Percentiles rank a stretch among this genome's conserved stretches.
Conservation (phyloP, 2,329 filamentous ascomycete genomes). For the Cercospora sp. region DNA sequence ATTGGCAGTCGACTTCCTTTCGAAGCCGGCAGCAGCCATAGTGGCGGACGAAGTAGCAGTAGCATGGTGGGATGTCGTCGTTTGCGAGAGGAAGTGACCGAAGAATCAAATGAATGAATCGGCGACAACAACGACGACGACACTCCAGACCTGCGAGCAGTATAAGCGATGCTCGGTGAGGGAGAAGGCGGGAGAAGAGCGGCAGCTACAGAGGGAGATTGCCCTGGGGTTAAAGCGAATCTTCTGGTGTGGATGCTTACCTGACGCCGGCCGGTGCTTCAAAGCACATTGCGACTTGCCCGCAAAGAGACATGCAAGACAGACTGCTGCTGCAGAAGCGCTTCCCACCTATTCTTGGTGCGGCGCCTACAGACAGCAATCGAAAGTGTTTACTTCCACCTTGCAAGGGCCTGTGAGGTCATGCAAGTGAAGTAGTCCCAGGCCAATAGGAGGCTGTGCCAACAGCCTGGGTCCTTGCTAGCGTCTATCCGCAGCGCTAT, state of each 20-base stretch:
- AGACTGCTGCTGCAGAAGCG: constrained; percentile 28
- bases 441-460: constrained; percentile 25
- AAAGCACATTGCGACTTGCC: constrained; percentile 27
- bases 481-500: background rate
- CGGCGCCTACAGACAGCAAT: constrained; percentile 32
- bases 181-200: constrained; percentile 18
- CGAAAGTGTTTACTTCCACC: constrained; percentile 20
- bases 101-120: constrained; percentile 38
- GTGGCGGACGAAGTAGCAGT: constrained; percentile 38
- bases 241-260: constrained; percentile 27
- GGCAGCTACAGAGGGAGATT: constrained; percentile 22
- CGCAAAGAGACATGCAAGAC: constrained; percentile 30
- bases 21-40: constrained; percentile 40
- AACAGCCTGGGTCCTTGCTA: constrained; percentile 13
- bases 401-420: constrained; percentile 22
- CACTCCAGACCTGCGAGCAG: constrained; percentile 30
- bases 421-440: constrained; percentile 16
- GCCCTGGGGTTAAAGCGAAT: constrained; percentile 26
- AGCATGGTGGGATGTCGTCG: constrained; percentile 33
- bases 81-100: constrained; percentile 34
- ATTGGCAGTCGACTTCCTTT: constrained; percentile 41
- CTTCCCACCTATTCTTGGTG: constrained; percentile 33
- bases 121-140: constrained; percentile 27
- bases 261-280: constrained; percentile 30
- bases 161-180: constrained; percentile 31